Percentiles rank a stretch among this genome's conserved stretches.
Conservation (phyloP, 177 flowering plant genomes). For the Telopea speciosissima region DNA sequence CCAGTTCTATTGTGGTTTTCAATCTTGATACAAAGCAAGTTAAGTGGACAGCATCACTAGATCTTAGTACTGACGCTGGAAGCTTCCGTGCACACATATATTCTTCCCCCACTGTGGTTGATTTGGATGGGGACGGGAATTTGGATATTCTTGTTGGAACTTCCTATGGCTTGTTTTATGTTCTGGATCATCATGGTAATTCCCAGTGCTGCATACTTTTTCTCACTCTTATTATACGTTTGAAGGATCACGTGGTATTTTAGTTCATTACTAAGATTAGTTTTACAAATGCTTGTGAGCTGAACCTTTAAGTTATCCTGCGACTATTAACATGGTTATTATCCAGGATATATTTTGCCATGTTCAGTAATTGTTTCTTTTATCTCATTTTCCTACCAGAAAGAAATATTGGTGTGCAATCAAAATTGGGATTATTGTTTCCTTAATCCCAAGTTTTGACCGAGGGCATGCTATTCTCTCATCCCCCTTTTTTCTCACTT, state of each 20-base stretch:
- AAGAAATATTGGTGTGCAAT: no score
- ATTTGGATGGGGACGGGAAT: conserved; percentile 96
- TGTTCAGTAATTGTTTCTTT: neutral
- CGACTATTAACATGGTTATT: neutral
- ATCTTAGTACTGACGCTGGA: conserved; percentile 66
- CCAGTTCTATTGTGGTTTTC: conserved; percentile 86
- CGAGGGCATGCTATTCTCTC: no score
- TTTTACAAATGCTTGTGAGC: neutral
- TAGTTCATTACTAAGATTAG: neutral
- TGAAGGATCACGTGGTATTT: neutral
- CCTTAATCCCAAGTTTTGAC: neutral
- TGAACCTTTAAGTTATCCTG: neutral
- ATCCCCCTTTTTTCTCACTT: no score
- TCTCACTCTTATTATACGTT: neutral
- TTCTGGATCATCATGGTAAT: conserved; percentile 91
- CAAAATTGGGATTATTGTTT: neutral
- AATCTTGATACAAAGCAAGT: conserved; percentile 95
- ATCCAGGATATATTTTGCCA: no score
- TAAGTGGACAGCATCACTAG: conserved; percentile 78
- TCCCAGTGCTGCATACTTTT: neutral
- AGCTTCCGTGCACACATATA: conserved; percentile 80
- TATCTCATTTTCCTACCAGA: no score
- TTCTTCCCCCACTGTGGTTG: conserved; percentile 92
- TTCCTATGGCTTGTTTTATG: conserved; percentile 90
- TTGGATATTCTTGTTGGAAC: conserved; percentile 96